These are phyloP conservation scores for Boletus rufocinnamomeus DNA, from an alignment of 768 basidiomycete species.

Conservation along the genomic window DNA sequence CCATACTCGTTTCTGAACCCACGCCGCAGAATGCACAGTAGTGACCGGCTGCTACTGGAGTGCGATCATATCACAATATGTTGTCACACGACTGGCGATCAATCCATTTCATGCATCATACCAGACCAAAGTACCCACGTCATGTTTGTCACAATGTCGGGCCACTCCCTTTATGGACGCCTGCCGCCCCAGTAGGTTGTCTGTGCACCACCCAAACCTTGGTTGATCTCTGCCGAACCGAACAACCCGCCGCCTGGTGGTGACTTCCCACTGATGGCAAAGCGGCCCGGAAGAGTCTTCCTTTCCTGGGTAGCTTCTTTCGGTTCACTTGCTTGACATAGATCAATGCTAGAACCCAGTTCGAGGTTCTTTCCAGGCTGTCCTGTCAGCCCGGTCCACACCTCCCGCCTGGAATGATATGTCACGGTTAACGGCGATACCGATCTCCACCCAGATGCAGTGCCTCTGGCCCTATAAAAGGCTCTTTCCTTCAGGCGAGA, in stretches of 20 bases:
- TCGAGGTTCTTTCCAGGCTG: neutral
- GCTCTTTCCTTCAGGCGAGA: neutral
- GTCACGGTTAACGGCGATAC: neutral
- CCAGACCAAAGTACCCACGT: neutral
- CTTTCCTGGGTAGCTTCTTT: slow-evolving; percentile 1
- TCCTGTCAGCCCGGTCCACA: neutral
- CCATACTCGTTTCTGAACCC: neutral
- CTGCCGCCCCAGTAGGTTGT: neutral
- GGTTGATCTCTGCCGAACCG: neutral
- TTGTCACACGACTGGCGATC: slow-evolving; percentile 1
- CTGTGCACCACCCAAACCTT: neutral
- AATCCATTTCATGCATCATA: neutral
- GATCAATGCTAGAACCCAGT: neutral
- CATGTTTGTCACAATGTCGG: neutral
- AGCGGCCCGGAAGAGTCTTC: neutral
- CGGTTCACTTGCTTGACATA: neutral
- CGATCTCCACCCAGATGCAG: neutral
- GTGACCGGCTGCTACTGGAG: neutral
- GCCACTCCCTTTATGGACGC: neutral
- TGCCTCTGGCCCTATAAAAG: slow-evolving; percentile 22
- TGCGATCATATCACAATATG: neutral
- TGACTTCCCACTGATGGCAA: neutral
- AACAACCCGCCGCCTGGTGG: neutral
- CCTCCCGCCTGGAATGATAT: neutral
- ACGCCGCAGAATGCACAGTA: neutral